Evolutionary conservation across 2,329 filamentous ascomycete genomes (phyloP).

Genomic region (Pyricularia grisea): DNA sequence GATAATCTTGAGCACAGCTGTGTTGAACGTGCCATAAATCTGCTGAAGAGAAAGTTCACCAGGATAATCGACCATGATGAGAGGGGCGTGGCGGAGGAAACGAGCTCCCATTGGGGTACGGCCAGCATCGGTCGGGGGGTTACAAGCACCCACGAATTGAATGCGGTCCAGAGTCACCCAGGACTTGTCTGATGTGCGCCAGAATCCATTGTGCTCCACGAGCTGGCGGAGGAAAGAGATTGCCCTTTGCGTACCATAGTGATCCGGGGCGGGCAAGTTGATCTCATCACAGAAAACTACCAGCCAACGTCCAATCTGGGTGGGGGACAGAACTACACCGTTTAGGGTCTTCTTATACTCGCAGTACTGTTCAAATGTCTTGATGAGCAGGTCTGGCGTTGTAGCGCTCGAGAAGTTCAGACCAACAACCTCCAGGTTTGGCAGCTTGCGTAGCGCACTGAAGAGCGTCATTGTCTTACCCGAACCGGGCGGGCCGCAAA

Average conservation of each 20-base stretch:
- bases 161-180: slow-evolving; percentile 98
- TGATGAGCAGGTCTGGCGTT: slow-evolving; percentile 93
- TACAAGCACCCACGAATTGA: slow-evolving; percentile 97
- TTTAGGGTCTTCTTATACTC: slow-evolving; percentile 99
- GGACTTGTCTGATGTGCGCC: slow-evolving; percentile 92
- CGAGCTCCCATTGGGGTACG: slow-evolving; percentile 88
- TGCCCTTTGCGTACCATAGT: slow-evolving; percentile 92
- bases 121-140: slow-evolving; percentile 93
- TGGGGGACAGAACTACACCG: slow-evolving; percentile 89
- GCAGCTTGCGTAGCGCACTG: slow-evolving; percentile 89
- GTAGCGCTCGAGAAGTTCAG: slow-evolving; percentile 99
- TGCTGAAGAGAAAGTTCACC: slow-evolving; percentile 90
- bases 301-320: slow-evolving; percentile 93
- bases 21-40: slow-evolving; percentile 98
- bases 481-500: slow-evolving; percentile 95
- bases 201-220: slow-evolving; percentile 98
- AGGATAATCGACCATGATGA: slow-evolving; percentile 99
- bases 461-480: slow-evolving; percentile 99
- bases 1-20: slow-evolving; percentile 91
- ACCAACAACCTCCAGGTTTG: slow-evolving; percentile 97
- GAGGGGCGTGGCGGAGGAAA: slow-evolving; percentile 92
- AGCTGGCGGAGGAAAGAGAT: slow-evolving; percentile 97
- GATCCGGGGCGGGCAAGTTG: slow-evolving; percentile 94
- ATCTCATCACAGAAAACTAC: slow-evolving; percentile 99
- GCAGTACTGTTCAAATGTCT: slow-evolving; percentile 99